Evolutionary conservation across 352 stramenopile genomes (phyloP).

Genomic region (Phytophthora aleatoria): DNA sequence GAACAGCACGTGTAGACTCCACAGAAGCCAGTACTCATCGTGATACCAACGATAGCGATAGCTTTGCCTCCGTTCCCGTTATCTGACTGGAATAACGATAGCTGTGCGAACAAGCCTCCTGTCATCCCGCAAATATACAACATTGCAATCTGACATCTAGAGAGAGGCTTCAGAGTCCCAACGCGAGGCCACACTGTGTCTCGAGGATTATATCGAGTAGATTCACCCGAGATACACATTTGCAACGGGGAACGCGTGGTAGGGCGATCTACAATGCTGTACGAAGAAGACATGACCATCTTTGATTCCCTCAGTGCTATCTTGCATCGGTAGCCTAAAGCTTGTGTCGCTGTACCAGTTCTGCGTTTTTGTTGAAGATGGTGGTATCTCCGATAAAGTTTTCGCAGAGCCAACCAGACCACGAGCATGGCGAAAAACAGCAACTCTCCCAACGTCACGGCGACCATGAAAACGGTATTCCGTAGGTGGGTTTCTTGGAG

Average conservation of each 20-base stretch:
- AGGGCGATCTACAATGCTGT: too few relatives aligned
- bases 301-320: background rate
- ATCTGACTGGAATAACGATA: background rate
- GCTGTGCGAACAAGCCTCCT: background rate
- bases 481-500: background rate
- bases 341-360: background rate
- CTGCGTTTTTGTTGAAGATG: background rate
- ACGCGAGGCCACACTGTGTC: background rate
- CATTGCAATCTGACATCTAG: background rate
- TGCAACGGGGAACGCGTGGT: background rate
- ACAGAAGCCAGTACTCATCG: background rate
- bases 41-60: background rate
- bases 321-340: background rate
- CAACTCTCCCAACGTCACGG: background rate
- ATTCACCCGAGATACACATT: background rate
- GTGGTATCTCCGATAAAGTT: background rate
- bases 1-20: background rate
- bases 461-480: background rate
- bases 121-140: background rate
- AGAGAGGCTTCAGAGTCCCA: background rate
- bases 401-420: background rate
- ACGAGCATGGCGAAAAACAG: background rate
- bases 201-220: background rate
- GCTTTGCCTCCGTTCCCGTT: background rate
- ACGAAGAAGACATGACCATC: background rate